phyloP scores from a whole-genome alignment of 2,329 filamentous ascomycete species.

The Ophiostoma triangulosporum region DNA sequence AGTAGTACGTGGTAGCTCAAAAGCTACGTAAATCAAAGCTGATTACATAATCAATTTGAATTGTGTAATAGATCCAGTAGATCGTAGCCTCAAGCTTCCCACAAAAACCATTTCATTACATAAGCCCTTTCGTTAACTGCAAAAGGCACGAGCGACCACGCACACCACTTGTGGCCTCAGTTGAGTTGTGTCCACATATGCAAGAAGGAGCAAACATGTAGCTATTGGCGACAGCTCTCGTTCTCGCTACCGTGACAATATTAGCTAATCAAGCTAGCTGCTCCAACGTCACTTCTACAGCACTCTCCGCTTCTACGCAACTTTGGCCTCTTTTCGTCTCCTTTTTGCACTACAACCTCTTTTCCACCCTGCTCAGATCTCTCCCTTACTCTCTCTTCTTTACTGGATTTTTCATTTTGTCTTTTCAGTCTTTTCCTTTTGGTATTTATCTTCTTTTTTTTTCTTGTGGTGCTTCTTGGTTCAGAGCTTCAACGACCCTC shows the following conservation, averaged over 20 bases:
- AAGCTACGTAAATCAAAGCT: too few relatives aligned
- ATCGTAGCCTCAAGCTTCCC: too few relatives aligned
- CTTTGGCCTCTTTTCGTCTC: not conserved
- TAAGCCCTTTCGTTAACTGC: not conserved
- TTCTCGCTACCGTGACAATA: not conserved
- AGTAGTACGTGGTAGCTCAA: too few relatives aligned
- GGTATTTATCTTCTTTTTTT: not conserved
- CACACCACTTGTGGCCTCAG: slow-evolving; percentile 1
- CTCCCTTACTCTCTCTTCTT: not conserved
- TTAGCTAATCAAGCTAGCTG: not conserved
- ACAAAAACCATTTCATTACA: not conserved
- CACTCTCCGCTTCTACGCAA: not conserved
- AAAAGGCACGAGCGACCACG: slow-evolving; percentile 1
- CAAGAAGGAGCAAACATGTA: not conserved
- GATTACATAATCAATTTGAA: too few relatives aligned
- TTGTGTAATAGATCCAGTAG: too few relatives aligned
- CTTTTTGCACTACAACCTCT: not conserved
- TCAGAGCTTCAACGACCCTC: not conserved
- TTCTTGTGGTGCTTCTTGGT: not conserved
- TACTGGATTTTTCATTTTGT: not conserved
- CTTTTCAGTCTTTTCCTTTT: not conserved
- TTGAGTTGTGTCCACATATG: slow-evolving; percentile 1
- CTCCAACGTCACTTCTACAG: not conserved
- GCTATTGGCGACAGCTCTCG: too few relatives aligned
- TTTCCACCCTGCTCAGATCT: not conserved